Evolutionary conservation across 768 basidiomycete species (phyloP).

Genomic region (Chalciporus chontae): DNA sequence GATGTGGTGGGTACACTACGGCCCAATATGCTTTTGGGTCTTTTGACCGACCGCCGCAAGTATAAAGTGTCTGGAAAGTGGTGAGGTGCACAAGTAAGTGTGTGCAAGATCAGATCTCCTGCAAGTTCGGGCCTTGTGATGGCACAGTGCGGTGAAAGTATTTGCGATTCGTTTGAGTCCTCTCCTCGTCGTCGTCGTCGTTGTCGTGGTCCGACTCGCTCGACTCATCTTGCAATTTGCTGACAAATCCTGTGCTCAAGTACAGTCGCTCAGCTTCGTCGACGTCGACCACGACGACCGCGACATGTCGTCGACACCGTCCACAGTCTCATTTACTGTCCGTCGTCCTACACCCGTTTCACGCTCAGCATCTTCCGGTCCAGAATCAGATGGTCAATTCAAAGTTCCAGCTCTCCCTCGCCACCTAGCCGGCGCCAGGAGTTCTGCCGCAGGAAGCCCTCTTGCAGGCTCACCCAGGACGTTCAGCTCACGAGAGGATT

Average conservation of each 20-base stretch:
- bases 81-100: too few species aligned
- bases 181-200: too few species aligned
- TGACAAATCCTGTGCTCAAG: neutral
- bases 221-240: neutral
- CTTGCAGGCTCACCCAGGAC: constrained; percentile 49
- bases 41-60: too few species aligned
- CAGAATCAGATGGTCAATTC: constrained; percentile 58
- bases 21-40: too few species aligned
- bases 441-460: constrained; percentile 51
- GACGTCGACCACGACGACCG: neutral
- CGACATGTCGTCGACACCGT: constrained; percentile 23
- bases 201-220: too few species aligned
- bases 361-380: constrained; percentile 57
- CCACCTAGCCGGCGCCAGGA: constrained; percentile 40
- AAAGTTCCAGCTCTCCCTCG: constrained; percentile 61
- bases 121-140: too few species aligned
- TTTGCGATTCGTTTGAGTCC: too few species aligned
- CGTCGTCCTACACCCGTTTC: constrained; percentile 73
- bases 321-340: constrained; percentile 79
- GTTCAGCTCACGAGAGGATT: constrained; percentile 24
- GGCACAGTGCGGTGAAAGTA: too few species aligned
- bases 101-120: too few species aligned
- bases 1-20: too few species aligned
- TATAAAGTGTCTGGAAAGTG: too few species aligned
- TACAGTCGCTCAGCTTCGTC: too few species aligned